These are phyloP conservation scores for Naumovozyma castellii DNA, from an alignment of 805 yeast genomes.

Conservation along the genomic window DNA sequence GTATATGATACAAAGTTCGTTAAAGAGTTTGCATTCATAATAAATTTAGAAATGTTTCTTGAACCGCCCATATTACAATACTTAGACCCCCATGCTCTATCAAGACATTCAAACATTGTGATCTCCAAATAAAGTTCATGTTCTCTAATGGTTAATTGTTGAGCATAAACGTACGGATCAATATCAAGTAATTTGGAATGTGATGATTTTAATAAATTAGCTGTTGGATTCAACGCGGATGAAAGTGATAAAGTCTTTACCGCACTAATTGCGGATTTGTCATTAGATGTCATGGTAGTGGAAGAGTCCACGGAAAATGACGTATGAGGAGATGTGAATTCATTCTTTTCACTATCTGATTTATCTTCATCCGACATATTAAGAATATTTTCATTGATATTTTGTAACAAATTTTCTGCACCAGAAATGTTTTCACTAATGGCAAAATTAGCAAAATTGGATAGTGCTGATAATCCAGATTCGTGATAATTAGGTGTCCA, in stretches of 20 bases:
- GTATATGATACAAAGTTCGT: conserved; percentile 75
- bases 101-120: conserved; percentile 61
- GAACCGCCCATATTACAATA: conserved; percentile 48
- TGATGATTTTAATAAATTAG: conserved; percentile 32
- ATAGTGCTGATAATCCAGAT: conserved; percentile 32
- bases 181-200: conserved; percentile 51
- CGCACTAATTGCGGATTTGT: neutral
- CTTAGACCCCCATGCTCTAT: conserved; percentile 66
- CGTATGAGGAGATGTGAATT: neutral
- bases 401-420: conserved; percentile 32
- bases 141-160: conserved; percentile 77
- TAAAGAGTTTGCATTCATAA: conserved; percentile 65
- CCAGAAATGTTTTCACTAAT: conserved; percentile 37
- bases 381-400: conserved; percentile 34
- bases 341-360: neutral
- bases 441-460: conserved; percentile 35
- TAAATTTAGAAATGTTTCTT: conserved; percentile 51
- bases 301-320: neutral
- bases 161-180: conserved; percentile 67
- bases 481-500: conserved; percentile 60
- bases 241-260: neutral
- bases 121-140: conserved; percentile 60
- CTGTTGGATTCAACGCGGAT: conserved; percentile 1
- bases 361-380: conserved; percentile 31
- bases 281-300: neutral